These are phyloP conservation scores for Byssoonygena ceratinophila DNA, from an alignment of 2,329 filamentous ascomycete species.

Conservation along the genomic window DNA sequence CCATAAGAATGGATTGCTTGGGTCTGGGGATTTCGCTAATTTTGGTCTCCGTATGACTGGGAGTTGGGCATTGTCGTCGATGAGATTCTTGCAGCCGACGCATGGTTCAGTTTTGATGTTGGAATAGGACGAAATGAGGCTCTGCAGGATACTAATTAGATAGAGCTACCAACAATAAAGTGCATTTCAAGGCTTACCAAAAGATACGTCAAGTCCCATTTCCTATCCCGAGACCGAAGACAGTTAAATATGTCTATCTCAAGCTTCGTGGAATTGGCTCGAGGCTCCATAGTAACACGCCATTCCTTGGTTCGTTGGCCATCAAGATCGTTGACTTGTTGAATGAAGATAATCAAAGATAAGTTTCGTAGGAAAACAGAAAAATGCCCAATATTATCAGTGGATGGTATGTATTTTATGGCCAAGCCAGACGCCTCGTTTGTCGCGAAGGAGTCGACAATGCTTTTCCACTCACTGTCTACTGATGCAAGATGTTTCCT, in stretches of 20 bases:
- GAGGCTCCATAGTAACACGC: conserved; percentile 23
- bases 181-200: conserved; percentile 24
- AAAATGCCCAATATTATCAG: conserved; percentile 19
- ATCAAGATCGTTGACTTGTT: conserved; percentile 19
- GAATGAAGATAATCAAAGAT: conserved; percentile 29
- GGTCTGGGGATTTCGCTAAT: conserved; percentile 15
- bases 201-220: conserved; percentile 33
- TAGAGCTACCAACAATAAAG: conserved; percentile 1
- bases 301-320: conserved; percentile 22
- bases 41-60: conserved; percentile 30
- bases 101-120: conserved; percentile 33
- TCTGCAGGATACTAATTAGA: conserved; percentile 23
- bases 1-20: conserved; percentile 22
- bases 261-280: conserved; percentile 26
- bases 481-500: conserved; percentile 22
- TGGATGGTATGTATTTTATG: conserved; percentile 20
- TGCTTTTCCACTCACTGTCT: conserved; percentile 26
- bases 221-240: conserved; percentile 28
- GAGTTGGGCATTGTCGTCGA: conserved; percentile 31
- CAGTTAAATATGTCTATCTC: conserved; percentile 28
- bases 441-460: conserved; percentile 27
- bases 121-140: conserved; percentile 35
- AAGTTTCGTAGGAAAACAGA: conserved; percentile 25
- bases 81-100: conserved; percentile 30
- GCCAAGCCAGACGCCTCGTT: conserved; percentile 25